Conservation (phyloP, 2,329 filamentous ascomycete species). For the Aspergillus thermomutatus region DNA sequence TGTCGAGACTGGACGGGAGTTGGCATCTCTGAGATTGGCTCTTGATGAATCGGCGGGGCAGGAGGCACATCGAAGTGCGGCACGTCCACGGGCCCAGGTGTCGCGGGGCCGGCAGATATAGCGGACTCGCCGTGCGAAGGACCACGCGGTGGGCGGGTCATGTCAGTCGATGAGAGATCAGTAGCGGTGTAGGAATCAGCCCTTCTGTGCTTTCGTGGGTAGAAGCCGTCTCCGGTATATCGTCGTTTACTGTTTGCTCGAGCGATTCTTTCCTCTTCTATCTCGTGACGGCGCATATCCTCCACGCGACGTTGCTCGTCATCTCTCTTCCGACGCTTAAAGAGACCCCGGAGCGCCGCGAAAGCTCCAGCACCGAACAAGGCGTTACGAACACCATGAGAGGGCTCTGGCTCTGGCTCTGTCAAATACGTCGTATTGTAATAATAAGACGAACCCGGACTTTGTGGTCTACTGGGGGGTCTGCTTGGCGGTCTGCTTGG, state of each 20-base stretch:
- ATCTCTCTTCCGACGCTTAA: slow-evolving; percentile 56
- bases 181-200: slow-evolving; percentile 34
- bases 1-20: slow-evolving; percentile 18
- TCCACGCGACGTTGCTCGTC: slow-evolving; percentile 60
- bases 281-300: slow-evolving; percentile 48
- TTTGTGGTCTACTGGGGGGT: slow-evolving; percentile 30
- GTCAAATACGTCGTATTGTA: slow-evolving; percentile 41
- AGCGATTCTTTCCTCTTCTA: slow-evolving; percentile 51
- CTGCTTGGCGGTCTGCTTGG: slow-evolving; percentile 34
- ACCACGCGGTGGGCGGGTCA: slow-evolving; percentile 28
- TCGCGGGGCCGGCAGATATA: slow-evolving; percentile 29
- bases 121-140: slow-evolving; percentile 33
- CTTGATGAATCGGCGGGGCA: slow-evolving; percentile 39
- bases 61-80: slow-evolving; percentile 36
- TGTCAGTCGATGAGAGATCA: slow-evolving; percentile 36
- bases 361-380: slow-evolving; percentile 67
- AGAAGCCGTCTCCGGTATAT: slow-evolving; percentile 65
- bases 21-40: slow-evolving; percentile 32
- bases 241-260: slow-evolving; percentile 57
- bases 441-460: slow-evolving; percentile 34
- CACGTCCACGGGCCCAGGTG: slow-evolving; percentile 28
- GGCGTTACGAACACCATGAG: slow-evolving; percentile 56
- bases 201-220: slow-evolving; percentile 27
- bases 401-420: slow-evolving; percentile 41
- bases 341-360: slow-evolving; percentile 54